Base-by-base conservation (phyloP, 495 filamentous ascomycete species). In the Penicillium arizonense region DNA sequence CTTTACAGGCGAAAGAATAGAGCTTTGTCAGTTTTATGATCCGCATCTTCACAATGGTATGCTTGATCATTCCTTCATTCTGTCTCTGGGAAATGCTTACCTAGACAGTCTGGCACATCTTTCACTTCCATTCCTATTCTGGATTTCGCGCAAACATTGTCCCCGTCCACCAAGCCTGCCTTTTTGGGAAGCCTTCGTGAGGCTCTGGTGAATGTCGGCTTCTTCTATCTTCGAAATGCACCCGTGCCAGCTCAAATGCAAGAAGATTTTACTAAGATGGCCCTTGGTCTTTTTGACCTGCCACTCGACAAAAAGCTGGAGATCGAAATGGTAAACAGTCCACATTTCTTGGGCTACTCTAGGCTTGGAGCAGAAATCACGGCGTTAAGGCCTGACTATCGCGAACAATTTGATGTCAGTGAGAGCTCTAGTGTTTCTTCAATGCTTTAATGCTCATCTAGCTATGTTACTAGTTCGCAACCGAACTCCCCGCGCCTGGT, bases 391-490 rank as follows among this genome's bases (percentile, higher is more conserved):
- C 58, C 55, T 8, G 78, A 81, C 52, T 67, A 75, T 55, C 66
- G 94, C 3, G 94, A 98, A 62, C 93, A 97, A 65, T 89, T 97
- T 56, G 93, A 98, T 74, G 81, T 96, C 46, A 85, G 86, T 28
- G 87, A 50, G 11, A 18, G 41, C 2, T 51, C 8, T 33, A 20
- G 14, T 10, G 14, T 2, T 7, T 28, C 10, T 23, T 33, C 7
- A 9, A 11, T 18, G 9, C 7, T n/a, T 11, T 8, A 6, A 3
- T 10, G 6, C n/a, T n/a, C 46, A 26, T 24, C 42, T 39, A 26
- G 24, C 13, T 24, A 14, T 6, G 8, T 21, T 1, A 5, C 53
- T 46, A 76, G 74, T 75, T 77, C 57, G 71, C 69, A 34, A 75
- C 89, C 0, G 86, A 90, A 38, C 83, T 93, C 46, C 78, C 87